Percentiles rank a stretch among this genome's conserved stretches.
Conservation (phyloP, 768 basidiomycete species). For the Piloderma croceum region DNA sequence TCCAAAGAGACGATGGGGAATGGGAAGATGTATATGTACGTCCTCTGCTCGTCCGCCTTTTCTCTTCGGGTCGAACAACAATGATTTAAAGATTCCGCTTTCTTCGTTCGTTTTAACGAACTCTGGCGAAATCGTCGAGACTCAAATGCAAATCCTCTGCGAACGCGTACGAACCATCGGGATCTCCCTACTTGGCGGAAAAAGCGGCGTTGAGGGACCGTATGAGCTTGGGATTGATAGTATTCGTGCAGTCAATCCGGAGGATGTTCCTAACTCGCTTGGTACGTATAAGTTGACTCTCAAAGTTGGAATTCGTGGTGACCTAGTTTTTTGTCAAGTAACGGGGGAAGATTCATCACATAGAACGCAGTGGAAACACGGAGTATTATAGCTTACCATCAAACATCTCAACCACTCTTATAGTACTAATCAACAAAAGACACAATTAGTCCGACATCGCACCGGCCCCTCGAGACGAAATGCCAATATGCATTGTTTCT, state of each 20-base stretch:
- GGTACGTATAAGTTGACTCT: background rate
- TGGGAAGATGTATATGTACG: constrained; percentile 84
- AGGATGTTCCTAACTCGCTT: constrained; percentile 31
- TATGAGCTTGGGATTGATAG: constrained; percentile 83
- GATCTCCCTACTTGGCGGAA: constrained; percentile 83
- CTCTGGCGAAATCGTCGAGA: constrained; percentile 60
- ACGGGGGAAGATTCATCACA: too few relatives aligned
- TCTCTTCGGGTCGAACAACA: constrained; percentile 7
- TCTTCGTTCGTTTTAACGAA: constrained; percentile 70
- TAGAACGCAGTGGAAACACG: too few relatives aligned
- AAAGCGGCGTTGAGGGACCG: constrained; percentile 62
- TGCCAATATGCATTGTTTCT: too few relatives aligned
- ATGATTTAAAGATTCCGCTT: constrained; percentile 66
- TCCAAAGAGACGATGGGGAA: constrained; percentile 52
- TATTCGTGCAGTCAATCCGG: constrained; percentile 76
- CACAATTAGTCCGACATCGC: too few relatives aligned
- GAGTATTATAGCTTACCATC: too few relatives aligned
- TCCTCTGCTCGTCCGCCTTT: too few relatives aligned
- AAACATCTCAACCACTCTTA: too few relatives aligned
- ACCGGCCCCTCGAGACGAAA: too few relatives aligned
- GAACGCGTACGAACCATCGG: constrained; percentile 77
- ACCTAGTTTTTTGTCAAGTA: too few relatives aligned
- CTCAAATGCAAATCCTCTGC: constrained; percentile 70
- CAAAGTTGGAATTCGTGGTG: too few relatives aligned
- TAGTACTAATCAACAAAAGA: too few relatives aligned